phyloP scores from a whole-genome alignment of 345 rosid species.

The Arabidopsis arenosa region DNA sequence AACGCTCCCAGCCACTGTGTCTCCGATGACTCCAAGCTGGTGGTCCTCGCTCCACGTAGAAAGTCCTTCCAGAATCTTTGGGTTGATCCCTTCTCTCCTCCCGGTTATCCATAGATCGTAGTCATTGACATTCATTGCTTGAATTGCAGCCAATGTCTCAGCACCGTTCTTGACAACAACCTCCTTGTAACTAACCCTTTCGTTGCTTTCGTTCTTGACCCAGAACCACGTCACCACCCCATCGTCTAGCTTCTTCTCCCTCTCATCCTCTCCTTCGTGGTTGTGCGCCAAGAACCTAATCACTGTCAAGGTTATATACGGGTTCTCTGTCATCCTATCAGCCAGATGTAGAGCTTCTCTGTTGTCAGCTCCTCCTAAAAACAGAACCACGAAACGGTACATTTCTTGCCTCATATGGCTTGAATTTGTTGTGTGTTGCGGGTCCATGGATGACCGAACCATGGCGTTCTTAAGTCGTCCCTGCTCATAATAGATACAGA shows the following conservation, averaged over 20 bases:
- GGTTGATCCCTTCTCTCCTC: constrained; percentile 65
- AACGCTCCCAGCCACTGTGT: constrained; percentile 57
- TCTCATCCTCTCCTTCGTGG: constrained; percentile 60
- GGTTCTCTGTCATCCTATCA: constrained; percentile 58
- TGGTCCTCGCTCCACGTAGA: constrained; percentile 59
- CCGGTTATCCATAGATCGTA: constrained; percentile 81
- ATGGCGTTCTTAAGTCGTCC: constrained; percentile 43
- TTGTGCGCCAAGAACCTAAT: constrained; percentile 61
- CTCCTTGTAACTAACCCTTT: constrained; percentile 62
- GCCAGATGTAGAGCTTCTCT: constrained; percentile 73
- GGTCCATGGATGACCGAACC: constrained; percentile 17
- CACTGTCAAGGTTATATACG: constrained; percentile 52
- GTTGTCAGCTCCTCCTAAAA: constrained; percentile 80
- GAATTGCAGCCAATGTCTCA: constrained; percentile 68
- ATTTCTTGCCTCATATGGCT: constrained; percentile 22
- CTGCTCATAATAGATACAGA: constrained; percentile 65
- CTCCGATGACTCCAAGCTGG: constrained; percentile 71
- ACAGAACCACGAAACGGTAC: constrained; percentile 52
- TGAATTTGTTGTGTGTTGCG: constrained; percentile 4
- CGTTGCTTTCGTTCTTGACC: constrained; percentile 68
- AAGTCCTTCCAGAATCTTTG: constrained; percentile 62
- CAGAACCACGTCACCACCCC: constrained; percentile 79
- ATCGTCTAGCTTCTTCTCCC: constrained; percentile 78
- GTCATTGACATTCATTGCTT: constrained; percentile 50
- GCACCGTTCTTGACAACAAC: constrained; percentile 70